Percentiles rank a stretch among this genome's conserved stretches.
These are phyloP conservation scores for Arabidopsis suecica DNA, from an alignment of 345 rosid genomes.

Conservation along the genomic window DNA sequence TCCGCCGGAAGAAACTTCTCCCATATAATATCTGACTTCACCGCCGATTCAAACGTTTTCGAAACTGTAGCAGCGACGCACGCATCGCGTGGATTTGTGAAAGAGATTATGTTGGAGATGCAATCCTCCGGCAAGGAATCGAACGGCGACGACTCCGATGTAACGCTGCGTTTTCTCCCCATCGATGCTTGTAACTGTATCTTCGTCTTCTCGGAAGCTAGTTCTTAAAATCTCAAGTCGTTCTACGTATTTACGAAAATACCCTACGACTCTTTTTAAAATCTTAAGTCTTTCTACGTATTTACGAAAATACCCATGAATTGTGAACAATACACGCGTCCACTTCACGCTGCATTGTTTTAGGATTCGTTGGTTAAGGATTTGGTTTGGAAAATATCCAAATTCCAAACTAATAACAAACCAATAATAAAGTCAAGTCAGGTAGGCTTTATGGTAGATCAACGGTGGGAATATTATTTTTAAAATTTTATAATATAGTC, in stretches of 20 bases:
- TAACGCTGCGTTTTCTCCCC: not conserved
- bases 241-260: not conserved
- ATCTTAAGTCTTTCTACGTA: not conserved
- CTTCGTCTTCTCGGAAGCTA: not conserved
- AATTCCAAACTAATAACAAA: conserved; percentile 16
- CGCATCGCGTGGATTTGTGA: conserved; percentile 52
- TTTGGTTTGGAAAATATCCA: conserved; percentile 18
- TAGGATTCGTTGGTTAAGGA: conserved; percentile 32
- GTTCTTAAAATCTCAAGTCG: too few species aligned
- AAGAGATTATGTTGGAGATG: conserved; percentile 51
- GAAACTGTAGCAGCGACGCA: conserved; percentile 53
- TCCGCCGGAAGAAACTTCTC: conserved; percentile 55
- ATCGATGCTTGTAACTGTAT: not conserved
- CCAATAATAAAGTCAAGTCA: conserved; percentile 34
- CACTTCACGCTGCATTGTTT: not conserved
- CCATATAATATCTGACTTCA: conserved; percentile 57
- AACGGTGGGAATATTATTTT: conserved; percentile 13
- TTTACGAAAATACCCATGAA: not conserved
- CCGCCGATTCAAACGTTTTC: conserved; percentile 46
- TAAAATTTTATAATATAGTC: not conserved
- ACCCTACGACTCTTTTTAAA: not conserved
- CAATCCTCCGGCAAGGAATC: conserved; percentile 44
- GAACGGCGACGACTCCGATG: not conserved
- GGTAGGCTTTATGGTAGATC: conserved; percentile 27
- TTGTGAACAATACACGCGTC: not conserved